phyloP scores from a whole-genome alignment of 495 filamentous ascomycete genomes.

The Schizothecium vesticola region DNA sequence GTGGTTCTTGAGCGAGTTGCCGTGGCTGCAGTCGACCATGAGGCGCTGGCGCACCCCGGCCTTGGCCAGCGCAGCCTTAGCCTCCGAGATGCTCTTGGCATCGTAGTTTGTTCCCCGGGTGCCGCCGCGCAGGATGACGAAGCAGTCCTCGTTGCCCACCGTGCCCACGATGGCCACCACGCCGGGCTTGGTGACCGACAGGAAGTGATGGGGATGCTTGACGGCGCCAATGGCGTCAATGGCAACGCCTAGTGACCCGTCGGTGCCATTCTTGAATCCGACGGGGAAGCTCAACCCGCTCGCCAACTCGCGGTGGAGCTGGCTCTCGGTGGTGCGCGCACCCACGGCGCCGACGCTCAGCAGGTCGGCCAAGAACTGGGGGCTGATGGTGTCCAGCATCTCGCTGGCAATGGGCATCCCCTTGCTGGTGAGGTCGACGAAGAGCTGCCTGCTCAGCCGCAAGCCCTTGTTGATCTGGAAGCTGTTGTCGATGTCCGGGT shows the following conservation, averaged over 20 bases:
- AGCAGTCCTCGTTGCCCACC: slow-evolving; percentile 95
- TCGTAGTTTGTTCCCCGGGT: slow-evolving; percentile 95
- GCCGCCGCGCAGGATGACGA: slow-evolving; percentile 92
- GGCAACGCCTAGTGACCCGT: slow-evolving; percentile 82
- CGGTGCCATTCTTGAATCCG: slow-evolving; percentile 99
- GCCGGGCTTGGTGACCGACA: slow-evolving; percentile 96
- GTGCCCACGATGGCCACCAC: slow-evolving; percentile 95
- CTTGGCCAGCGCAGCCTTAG: slow-evolving; percentile 30
- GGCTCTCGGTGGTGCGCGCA: slow-evolving; percentile 90
- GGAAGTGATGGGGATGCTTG: slow-evolving; percentile 90
- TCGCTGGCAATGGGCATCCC: slow-evolving; percentile 98
- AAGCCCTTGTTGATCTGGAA: slow-evolving; percentile 99
- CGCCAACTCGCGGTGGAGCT: slow-evolving; percentile 91
- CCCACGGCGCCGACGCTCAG: slow-evolving; percentile 90
- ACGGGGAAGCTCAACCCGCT: slow-evolving; percentile 94
- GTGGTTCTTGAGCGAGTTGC: slow-evolving; percentile 95
- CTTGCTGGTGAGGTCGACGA: slow-evolving; percentile 86
- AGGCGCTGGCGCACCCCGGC: slow-evolving; percentile 54
- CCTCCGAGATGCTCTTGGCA: slow-evolving; percentile 61
- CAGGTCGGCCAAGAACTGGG: slow-evolving; percentile 95
- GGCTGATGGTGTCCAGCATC: slow-evolving; percentile 98
- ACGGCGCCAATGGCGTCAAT: slow-evolving; percentile 97
- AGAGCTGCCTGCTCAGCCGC: slow-evolving; percentile 79
- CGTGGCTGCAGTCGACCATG: slow-evolving; percentile 98
- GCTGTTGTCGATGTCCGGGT: slow-evolving; percentile 96